phyloP scores from a whole-genome alignment of 2,329 filamentous ascomycete genomes.

The Pseudocercospora vitis region DNA sequence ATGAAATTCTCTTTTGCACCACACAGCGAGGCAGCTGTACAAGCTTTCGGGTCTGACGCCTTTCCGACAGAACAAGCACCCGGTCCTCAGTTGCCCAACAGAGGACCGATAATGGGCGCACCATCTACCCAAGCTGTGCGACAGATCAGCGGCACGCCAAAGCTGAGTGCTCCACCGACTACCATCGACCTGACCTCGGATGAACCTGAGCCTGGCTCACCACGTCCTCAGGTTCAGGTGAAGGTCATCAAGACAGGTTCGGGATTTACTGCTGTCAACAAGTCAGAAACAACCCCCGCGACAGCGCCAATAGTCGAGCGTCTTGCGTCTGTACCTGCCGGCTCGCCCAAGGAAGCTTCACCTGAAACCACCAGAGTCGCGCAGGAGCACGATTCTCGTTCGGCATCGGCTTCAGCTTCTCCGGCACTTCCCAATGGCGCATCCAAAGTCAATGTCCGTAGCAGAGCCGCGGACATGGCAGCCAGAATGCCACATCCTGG shows the following conservation, averaged over 20 bases:
- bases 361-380: conserved; percentile 18
- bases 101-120: conserved; percentile 27
- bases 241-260: background rate
- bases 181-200: conserved; percentile 21
- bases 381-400: conserved; percentile 29
- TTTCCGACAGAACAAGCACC: conserved; percentile 23
- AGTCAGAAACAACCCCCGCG: background rate
- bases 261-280: conserved; percentile 9
- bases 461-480: background rate
- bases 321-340: background rate
- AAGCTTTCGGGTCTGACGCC: conserved; percentile 26
- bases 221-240: conserved; percentile 2
- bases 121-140: conserved; percentile 7
- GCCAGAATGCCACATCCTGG: conserved; percentile 5
- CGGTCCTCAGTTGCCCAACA: conserved; percentile 20
- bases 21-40: conserved; percentile 22
- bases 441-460: background rate
- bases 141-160: conserved; percentile 4
- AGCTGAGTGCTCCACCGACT: conserved; percentile 10
- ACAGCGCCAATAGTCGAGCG: no score
- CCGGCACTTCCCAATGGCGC: conserved; percentile 39
- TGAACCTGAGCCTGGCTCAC: background rate
- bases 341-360: background rate
- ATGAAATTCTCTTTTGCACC: conserved; percentile 37
- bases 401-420: conserved; percentile 42